Evolutionary conservation across 139 green algal species (phyloP), one percentile per base, ranked within the genome.

Genomic region (Pleodorina starrii): DNA sequence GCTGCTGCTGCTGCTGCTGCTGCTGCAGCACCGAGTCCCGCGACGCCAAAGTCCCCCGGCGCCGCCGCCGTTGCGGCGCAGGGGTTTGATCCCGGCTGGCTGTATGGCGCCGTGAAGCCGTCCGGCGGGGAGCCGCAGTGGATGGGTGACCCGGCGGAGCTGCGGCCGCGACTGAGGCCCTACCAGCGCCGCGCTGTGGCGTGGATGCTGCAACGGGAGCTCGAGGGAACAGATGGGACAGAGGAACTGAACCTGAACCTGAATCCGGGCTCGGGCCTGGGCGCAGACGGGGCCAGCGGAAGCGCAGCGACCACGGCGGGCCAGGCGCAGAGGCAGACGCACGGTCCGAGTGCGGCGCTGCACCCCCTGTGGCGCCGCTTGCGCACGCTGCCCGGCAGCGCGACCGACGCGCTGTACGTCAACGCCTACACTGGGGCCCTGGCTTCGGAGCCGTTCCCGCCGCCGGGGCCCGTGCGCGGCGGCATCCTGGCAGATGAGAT

Each of bases 101-200:
- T 98, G n/a, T 98, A 96, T 43, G 29, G 87, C n/a, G 91, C 90
- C 0, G 90, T 96, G 1, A 94, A 94, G 89, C 96, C 96, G 0
- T 81, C n/a, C 1, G 95, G 95, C 0, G 12, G 46, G 10, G 96
- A 97, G 90, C 72, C 85, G 1, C 82, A 94, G 84, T 69, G 78
- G 66, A 9, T 14, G 32, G 84, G 79, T 35, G 76, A 36, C 19
- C 40, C 79, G 0, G 77, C 84, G 0, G 85, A 85, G 59, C 93
- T 99, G 85, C 68, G 92, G 35, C 94, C 96, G 10, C 90, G 40
- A 48, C 93, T 98, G 75, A 91, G 96, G 38, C 93, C 94, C 11
- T 99, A 99, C 89, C 97, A 99, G 87, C 90, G 92, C 32, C 82
- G 95, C n/a, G 95, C 95, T 2, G 93, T 94, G 75, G 79, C 80